Evolutionary conservation across 257 asterid species (phyloP).

Genomic region (Scutellaria minor): DNA sequence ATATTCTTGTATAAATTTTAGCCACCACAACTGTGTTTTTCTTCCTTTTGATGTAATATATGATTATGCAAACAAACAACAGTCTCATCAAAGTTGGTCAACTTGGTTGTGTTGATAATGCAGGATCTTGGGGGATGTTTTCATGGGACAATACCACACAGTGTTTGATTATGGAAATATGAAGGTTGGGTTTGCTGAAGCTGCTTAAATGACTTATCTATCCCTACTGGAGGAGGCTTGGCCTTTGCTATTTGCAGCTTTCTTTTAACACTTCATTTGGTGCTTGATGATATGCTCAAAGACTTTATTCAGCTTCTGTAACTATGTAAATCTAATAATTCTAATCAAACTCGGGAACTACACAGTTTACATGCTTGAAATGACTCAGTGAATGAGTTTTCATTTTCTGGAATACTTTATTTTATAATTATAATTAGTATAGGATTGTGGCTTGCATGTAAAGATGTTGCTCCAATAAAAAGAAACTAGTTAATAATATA

Average conservation of each 20-base stretch:
- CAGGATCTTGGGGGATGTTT: constrained; percentile 91
- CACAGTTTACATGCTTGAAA: background rate
- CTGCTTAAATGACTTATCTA: constrained; percentile 45
- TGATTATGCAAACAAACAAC: background rate
- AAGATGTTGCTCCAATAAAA: background rate
- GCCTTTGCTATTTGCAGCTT: constrained; percentile 4
- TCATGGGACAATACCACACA: constrained; percentile 79
- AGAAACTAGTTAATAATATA: too few species aligned
- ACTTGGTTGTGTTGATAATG: constrained; percentile 16
- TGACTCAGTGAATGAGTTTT: background rate
- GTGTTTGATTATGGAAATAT: constrained; percentile 74
- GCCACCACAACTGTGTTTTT: too few species aligned
- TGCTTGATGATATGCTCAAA: background rate
- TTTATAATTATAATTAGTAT: background rate
- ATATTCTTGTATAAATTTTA: background rate
- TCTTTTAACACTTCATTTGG: constrained; percentile 16
- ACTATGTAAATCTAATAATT: constrained; percentile 24
- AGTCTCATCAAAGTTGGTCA: background rate
- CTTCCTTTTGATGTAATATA: background rate
- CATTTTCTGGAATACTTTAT: constrained; percentile 9
- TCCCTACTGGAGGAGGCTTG: too few species aligned
- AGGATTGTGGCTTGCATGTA: background rate
- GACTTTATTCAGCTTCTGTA: constrained; percentile 18
- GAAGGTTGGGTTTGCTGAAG: constrained; percentile 83
- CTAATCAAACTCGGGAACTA: background rate